Conservation (phyloP, 257 asterid species). For the Ajuga chamaepitys region DNA sequence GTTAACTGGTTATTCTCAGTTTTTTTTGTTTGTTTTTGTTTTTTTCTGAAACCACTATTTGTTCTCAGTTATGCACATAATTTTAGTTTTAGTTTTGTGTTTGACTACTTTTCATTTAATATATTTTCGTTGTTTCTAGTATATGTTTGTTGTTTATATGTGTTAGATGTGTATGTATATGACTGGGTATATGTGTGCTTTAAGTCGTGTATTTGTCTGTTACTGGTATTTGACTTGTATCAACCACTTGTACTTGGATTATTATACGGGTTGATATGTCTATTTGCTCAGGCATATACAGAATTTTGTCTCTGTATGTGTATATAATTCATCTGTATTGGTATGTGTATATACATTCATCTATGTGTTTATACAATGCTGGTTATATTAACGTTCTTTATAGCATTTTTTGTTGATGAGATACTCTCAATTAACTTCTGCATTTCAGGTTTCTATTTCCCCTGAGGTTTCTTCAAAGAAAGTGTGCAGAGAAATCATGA, state of each 20-base stretch:
- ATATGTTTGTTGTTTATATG: neutral
- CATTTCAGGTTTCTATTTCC: slow-evolving; percentile 43
- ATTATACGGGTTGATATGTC: too few species aligned
- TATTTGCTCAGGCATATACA: too few species aligned
- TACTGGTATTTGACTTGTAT: neutral
- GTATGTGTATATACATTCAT: too few species aligned
- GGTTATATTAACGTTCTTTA: neutral
- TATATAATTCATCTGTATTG: too few species aligned
- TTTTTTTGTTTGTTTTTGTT: neutral
- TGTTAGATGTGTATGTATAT: neutral
- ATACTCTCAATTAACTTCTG: neutral
- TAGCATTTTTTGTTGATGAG: neutral
- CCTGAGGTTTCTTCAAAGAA: slow-evolving; percentile 65
- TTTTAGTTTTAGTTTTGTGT: too few species aligned
- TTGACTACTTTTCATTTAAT: too few species aligned
- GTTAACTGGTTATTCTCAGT: too few species aligned
- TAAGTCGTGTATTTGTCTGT: too few species aligned
- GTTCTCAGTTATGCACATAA: too few species aligned
- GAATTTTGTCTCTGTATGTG: too few species aligned
- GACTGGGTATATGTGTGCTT: neutral
- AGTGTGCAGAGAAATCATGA: slow-evolving; percentile 39
- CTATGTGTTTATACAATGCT: neutral
- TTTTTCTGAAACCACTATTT: neutral
- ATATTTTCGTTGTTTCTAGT: neutral
- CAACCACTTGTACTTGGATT: neutral